A percentile compares a stretch with the other conserved stretches of the same genome.
phyloP scores from a whole-genome alignment of 2,329 filamentous ascomycete species.

The Aspergillus novoparasiticus region DNA sequence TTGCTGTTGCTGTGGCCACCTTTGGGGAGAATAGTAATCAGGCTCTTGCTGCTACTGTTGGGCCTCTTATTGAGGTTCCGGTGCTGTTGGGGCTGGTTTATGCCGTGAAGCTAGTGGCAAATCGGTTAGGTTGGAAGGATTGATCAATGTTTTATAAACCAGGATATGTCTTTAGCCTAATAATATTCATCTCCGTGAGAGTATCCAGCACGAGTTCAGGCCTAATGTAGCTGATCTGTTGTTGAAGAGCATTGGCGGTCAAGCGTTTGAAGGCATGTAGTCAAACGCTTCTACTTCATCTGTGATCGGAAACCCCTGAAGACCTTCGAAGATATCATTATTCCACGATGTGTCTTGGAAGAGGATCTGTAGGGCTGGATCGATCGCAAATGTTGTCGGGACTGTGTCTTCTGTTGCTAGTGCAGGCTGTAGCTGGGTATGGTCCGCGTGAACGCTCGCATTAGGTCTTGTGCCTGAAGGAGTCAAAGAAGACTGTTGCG shows the following conservation, averaged over 20 bases:
- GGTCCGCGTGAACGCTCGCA: background rate
- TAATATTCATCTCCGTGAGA: background rate
- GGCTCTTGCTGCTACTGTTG: slow-evolving; percentile 28
- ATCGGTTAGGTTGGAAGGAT: slow-evolving; percentile 17
- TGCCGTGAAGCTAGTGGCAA: slow-evolving; percentile 52
- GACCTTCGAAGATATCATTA: slow-evolving; percentile 18
- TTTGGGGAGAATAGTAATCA: slow-evolving; percentile 74
- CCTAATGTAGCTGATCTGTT: too few relatives aligned
- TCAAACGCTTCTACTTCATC: slow-evolving; percentile 15
- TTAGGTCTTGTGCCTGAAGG: too few relatives aligned
- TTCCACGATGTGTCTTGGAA: slow-evolving; percentile 18
- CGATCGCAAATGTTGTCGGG: slow-evolving; percentile 6
- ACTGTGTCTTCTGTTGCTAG: too few relatives aligned
- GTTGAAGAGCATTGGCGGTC: too few relatives aligned
- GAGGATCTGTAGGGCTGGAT: slow-evolving; percentile 22
- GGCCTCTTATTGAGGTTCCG: slow-evolving; percentile 82
- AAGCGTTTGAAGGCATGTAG: background rate
- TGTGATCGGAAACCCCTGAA: slow-evolving; percentile 16
- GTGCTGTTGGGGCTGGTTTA: slow-evolving; percentile 78
- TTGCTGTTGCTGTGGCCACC: slow-evolving; percentile 79
- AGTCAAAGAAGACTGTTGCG: background rate
- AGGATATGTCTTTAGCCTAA: background rate
- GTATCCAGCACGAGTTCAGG: too few relatives aligned
- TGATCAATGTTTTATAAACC: background rate
- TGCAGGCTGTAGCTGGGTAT: background rate